Evolutionary conservation across 2,329 filamentous ascomycete species (phyloP).

Genomic region (Daldinia sp.): DNA sequence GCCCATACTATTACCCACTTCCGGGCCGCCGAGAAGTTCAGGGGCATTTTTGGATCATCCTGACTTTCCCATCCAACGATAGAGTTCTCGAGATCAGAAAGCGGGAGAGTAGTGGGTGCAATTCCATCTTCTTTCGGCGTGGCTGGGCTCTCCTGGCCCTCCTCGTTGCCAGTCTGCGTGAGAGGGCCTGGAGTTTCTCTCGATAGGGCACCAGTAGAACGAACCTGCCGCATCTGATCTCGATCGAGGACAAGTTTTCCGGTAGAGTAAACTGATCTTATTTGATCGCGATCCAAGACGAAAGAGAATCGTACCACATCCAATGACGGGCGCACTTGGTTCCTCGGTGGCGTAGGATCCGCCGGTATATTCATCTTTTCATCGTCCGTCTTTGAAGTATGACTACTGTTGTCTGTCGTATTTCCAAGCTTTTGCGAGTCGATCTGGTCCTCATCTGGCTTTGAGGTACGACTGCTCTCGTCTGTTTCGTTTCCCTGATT

Average conservation of each 20-base stretch:
- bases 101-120: slow-evolving; percentile 51
- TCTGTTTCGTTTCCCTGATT: slow-evolving; percentile 9
- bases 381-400: slow-evolving; percentile 15
- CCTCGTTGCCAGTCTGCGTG: slow-evolving; percentile 33
- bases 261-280: slow-evolving; percentile 27
- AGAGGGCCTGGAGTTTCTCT: slow-evolving; percentile 32
- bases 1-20: slow-evolving; percentile 67
- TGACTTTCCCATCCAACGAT: slow-evolving; percentile 68
- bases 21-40: slow-evolving; percentile 62
- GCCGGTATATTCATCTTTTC: slow-evolving; percentile 15
- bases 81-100: slow-evolving; percentile 60
- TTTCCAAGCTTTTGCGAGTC: neutral
- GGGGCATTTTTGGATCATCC: slow-evolving; percentile 64
- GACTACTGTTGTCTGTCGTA: slow-evolving; percentile 15
- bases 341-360: neutral
- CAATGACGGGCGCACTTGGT: slow-evolving; percentile 14
- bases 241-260: slow-evolving; percentile 27
- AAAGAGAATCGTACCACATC: slow-evolving; percentile 29
- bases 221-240: slow-evolving; percentile 30
- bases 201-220: slow-evolving; percentile 13
- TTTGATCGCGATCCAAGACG: slow-evolving; percentile 28
- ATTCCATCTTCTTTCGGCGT: slow-evolving; percentile 45
- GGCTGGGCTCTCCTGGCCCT: slow-evolving; percentile 40
- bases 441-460: neutral
- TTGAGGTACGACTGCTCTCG: neutral